Evolutionary conservation across 352 stramenopile species (phyloP), one percentile per base, ranked within the genome.

Genomic region (Globisporangium megalacanthum): DNA sequence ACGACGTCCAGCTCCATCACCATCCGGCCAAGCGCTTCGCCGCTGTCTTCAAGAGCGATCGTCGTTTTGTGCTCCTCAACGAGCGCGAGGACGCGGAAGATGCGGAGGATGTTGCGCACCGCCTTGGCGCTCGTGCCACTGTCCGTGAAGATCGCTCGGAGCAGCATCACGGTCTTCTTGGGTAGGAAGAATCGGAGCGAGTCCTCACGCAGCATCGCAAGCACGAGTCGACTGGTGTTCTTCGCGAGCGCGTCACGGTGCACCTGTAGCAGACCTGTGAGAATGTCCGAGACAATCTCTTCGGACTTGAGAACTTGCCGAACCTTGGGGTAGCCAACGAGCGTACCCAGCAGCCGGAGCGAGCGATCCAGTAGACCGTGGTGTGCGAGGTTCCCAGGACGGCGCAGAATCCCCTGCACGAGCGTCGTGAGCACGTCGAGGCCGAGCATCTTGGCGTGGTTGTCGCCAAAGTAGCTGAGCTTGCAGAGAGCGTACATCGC

Each of bases 151-250:
- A 87, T 72, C 14, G 72, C 64, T 13, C 81, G 69, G 1, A 92
- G 55, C 6, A 90, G 52, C 54, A 73, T 75, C 3, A 92, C 75
- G 0, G 83, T 89, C 44, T 89, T 88, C 62, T 92, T 92, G 0
- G 79, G 83, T 13, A 92, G 52, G 50, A 92, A 92, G 37, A 92
- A 89, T 59, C 86, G 86, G 37, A 92, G 69, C 6, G 83, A 86
- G 42, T 92, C 80, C 37, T 92, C 79, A 14, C 76, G 62, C 3
- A 92, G 70, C 60, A 92, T 70, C 9, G 66, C 64, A 17, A 86
- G 44, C 11, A 92, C 65, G 5, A 91, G 59, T 0, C 83, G 71
- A 37, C 69, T 85, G 3, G 74, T 67, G 52, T 92, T 91, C 58
- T 92, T 92, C 2, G 69, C 72, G 7, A 89, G 25, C 0, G 54